Conservation (phyloP, 2,329 filamentous ascomycete genomes). For the Stagonosporopsis cucurbitacearum region DNA sequence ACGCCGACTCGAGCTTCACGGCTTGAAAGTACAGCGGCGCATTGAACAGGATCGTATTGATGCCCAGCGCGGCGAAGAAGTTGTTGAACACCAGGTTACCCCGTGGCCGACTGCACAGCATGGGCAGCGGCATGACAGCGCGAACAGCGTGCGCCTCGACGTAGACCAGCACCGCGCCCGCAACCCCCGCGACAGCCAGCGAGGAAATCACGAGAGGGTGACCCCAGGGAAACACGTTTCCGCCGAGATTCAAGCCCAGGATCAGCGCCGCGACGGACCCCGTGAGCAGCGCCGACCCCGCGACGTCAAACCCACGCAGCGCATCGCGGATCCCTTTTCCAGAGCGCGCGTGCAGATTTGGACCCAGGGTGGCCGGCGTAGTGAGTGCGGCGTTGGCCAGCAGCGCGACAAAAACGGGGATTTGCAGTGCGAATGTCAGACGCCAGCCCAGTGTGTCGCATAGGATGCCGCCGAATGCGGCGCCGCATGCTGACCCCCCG, state of each 20-base stretch:
- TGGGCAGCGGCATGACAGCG: constrained; percentile 58
- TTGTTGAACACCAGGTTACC: constrained; percentile 60
- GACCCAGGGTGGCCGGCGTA: constrained; percentile 54
- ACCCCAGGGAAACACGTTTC: constrained; percentile 59
- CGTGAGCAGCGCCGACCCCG: constrained; percentile 57
- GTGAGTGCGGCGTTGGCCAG: constrained; percentile 53
- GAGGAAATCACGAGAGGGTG: constrained; percentile 59
- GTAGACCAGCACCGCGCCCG: constrained; percentile 50
- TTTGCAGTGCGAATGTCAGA: constrained; percentile 67
- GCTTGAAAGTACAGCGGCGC: constrained; percentile 71
- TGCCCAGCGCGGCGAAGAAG: constrained; percentile 58
- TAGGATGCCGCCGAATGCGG: constrained; percentile 72
- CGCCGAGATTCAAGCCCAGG: constrained; percentile 60
- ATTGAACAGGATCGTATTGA: constrained; percentile 69
- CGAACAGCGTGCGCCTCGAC: constrained; percentile 49
- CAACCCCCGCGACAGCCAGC: constrained; percentile 51
- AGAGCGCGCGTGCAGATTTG: constrained; percentile 52
- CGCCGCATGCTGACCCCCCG: constrained; percentile 60
- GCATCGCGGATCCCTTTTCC: constrained; percentile 52
- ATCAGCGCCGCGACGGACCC: constrained; percentile 57
- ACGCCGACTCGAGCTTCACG: constrained; percentile 64
- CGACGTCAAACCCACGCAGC: constrained; percentile 57
- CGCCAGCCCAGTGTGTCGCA: constrained; percentile 75
- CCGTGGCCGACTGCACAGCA: constrained; percentile 56
- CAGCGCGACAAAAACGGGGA: constrained; percentile 57